A percentile compares a stretch with the other conserved stretches of the same genome.
These are phyloP conservation scores for Dioscorea alata DNA, from an alignment of 106 monocot species.

Conservation along the genomic window DNA sequence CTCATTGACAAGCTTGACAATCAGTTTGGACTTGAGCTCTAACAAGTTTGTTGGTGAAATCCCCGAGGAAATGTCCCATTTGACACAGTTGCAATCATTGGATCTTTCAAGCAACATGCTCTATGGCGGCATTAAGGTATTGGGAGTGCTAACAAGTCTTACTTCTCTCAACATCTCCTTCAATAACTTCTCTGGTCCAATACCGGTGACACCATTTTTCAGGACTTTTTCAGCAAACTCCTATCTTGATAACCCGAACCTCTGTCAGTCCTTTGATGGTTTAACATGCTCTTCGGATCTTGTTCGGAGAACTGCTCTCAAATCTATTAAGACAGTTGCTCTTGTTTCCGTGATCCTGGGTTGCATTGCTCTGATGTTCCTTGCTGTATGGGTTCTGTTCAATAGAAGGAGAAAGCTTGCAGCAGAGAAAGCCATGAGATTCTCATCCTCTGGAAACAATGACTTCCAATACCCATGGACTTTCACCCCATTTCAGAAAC, in stretches of 20 bases:
- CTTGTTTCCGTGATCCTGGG: constrained; percentile 41
- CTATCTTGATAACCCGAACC: constrained; percentile 36
- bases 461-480: constrained; percentile 77
- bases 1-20: constrained; percentile 49
- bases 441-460: constrained; percentile 27
- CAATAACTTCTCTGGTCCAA: constrained; percentile 75
- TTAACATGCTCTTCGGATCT: constrained; percentile 48
- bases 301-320: constrained; percentile 30
- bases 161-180: constrained; percentile 59
- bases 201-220: constrained; percentile 66
- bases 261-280: constrained; percentile 59
- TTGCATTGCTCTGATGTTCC: constrained; percentile 16
- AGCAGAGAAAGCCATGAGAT: constrained; percentile 22
- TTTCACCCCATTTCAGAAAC: constrained; percentile 65
- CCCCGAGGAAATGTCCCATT: constrained; percentile 38
- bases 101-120: constrained; percentile 59
- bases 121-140: constrained; percentile 34
- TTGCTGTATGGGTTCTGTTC: constrained; percentile 53
- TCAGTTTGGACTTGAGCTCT: constrained; percentile 45
- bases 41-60: constrained; percentile 46
- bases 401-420: constrained; percentile 28
- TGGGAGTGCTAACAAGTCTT: constrained; percentile 51
- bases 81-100: constrained; percentile 54
- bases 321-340: constrained; percentile 36
- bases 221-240: constrained; percentile 39